A percentile compares a stretch with the other conserved stretches of the same genome.
Conservation (phyloP, 2,329 filamentous ascomycete genomes). For the Ascosphaera apis region DNA sequence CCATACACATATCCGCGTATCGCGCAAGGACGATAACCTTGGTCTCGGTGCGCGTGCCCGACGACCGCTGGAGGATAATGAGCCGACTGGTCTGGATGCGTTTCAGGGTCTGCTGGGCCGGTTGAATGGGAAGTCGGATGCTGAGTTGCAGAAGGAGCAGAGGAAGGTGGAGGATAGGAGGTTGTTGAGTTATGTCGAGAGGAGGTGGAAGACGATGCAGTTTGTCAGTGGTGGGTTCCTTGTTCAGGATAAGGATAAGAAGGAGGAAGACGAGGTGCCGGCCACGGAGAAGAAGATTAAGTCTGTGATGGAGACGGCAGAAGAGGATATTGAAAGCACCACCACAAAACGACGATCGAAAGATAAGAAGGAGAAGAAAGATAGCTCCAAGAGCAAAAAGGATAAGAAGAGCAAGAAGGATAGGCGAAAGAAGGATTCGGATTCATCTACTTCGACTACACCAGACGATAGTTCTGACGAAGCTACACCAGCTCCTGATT, state of each 20-base stretch:
- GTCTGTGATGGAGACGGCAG: constrained; percentile 3
- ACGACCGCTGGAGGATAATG: constrained; percentile 39
- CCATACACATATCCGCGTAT: constrained; percentile 62
- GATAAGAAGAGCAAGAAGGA: constrained; percentile 8
- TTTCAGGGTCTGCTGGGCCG: constrained; percentile 72
- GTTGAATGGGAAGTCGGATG: constrained; percentile 67
- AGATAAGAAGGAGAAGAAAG: constrained; percentile 16
- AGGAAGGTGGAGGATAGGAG: constrained; percentile 45
- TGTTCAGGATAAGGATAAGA: constrained; percentile 28
- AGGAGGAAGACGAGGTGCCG: constrained; percentile 11
- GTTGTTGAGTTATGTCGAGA: constrained; percentile 48
- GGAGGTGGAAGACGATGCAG: constrained; percentile 55
- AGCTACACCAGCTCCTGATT: constrained; percentile 1
- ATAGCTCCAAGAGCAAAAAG: constrained; percentile 10
- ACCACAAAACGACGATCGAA: too few species aligned
- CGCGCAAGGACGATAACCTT: constrained; percentile 73
- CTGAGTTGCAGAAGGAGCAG: constrained; percentile 46
- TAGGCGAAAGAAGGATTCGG: constrained; percentile 6
- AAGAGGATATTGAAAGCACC: too few species aligned
- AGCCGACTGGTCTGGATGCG: constrained; percentile 64
- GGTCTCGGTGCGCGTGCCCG: constrained; percentile 66
- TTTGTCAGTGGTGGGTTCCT: constrained; percentile 72
- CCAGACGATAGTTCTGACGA: not conserved
- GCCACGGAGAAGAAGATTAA: constrained; percentile 9
- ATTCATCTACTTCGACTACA: constrained; percentile 5